Evolutionary conservation across 2,329 filamentous ascomycete genomes (phyloP).

Genomic region (Stenocarpella maydis): DNA sequence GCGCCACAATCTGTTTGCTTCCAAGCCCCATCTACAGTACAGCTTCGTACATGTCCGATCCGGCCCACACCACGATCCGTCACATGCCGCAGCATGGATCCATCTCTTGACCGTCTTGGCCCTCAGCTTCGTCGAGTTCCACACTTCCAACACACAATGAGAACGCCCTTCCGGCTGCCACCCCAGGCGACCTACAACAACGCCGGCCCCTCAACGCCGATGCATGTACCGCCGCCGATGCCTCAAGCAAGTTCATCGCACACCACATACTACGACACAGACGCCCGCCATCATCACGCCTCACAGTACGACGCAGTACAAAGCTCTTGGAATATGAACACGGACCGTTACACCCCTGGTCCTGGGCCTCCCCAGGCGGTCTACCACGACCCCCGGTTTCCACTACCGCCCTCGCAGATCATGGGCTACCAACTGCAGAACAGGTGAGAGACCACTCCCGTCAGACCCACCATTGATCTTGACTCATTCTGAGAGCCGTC

Average conservation of each 20-base stretch:
- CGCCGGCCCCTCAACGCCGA: background rate
- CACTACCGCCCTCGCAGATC: background rate
- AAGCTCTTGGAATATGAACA: background rate
- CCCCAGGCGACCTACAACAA: background rate
- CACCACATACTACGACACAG: background rate
- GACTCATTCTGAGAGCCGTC: background rate
- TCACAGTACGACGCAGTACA: background rate
- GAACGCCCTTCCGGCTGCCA: background rate
- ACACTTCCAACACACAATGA: background rate
- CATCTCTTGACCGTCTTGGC: background rate
- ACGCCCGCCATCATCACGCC: background rate
- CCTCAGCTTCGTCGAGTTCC: background rate
- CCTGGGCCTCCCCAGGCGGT: background rate
- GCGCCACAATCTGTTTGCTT: background rate
- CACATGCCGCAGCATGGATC: background rate
- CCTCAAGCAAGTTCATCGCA: background rate
- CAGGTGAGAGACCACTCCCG: background rate
- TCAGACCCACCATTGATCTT: no score
- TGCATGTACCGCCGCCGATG: background rate
- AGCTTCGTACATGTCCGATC: background rate
- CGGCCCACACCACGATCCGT: background rate
- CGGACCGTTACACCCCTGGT: background rate
- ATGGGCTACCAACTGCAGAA: background rate
- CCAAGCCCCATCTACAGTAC: background rate
- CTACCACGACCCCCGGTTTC: background rate